Base-by-base conservation (phyloP, 73 alveolate genomes). In the Symbiodinium natans region DNA sequence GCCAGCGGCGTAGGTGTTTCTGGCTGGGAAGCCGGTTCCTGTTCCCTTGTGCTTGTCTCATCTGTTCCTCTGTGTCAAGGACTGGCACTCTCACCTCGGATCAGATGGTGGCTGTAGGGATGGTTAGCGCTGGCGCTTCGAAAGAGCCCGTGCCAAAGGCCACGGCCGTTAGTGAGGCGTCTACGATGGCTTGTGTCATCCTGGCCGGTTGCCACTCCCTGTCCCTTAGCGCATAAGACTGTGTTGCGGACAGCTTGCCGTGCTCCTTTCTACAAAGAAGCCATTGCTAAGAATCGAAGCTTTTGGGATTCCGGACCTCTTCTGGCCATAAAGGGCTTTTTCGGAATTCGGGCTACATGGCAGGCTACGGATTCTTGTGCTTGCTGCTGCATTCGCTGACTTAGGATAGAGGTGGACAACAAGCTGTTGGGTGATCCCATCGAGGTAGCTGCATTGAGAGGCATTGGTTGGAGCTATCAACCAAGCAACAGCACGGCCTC, bases 41-140 rank as follows among this genome's bases (percentile, higher is more conserved):
- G 82, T 9, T 75, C 23, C 0, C n/a, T 75, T 29, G 86, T 3
- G 36, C 80, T 63, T 63, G 80, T 63, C 33, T 8, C 23, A 29
- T 52, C 71, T 4, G 71, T 21, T 52, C 71, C 31, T 23, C n/a
- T n/a, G n/a, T n/a, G 59, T 9, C 59, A 63, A 90, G 97, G 97
- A 99, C 99, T 2, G 99, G 99, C 34, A 99, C 99, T 21, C 99
- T 99, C 83, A 99, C 99, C 31, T 98, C 99, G 92, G 99, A 99
- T 99, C 99, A 99, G 93, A 99, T 99, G 96, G 99, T 99, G 56
- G 99, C 99, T 75, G 99, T 99, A 89, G 99, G 99, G 82, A 52
- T 92, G 23, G 92, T 92, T 34, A 92, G 77, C n/a, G 84, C 92
- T 23, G 90, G 86, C 84, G 41, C 33, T 15, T 31, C 33, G 13